These are phyloP conservation scores for Isatis tinctoria DNA, from an alignment of 345 rosid species.

Conservation along the genomic window DNA sequence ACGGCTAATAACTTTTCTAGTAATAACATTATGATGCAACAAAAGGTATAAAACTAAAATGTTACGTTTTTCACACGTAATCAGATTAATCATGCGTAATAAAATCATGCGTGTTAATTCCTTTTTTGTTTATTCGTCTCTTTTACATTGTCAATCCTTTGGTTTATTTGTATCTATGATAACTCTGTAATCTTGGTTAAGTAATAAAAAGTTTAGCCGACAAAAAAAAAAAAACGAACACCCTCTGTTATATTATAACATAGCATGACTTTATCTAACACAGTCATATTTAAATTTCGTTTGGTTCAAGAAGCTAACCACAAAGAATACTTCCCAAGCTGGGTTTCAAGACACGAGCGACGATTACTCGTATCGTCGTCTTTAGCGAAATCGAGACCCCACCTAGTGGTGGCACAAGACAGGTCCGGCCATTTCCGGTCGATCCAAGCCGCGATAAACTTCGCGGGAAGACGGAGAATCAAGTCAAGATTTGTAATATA, in stretches of 20 bases:
- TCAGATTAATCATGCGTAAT: constrained; percentile 1
- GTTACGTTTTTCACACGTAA: constrained; percentile 2
- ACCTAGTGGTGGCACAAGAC: constrained; percentile 73
- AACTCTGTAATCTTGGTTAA: too few relatives aligned
- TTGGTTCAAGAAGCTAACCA: constrained; percentile 23
- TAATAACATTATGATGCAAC: not conserved
- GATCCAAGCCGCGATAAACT: constrained; percentile 59
- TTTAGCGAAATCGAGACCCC: constrained; percentile 22
- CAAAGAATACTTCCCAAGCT: constrained; percentile 52
- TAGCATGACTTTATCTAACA: not conserved
- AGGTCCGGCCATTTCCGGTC: constrained; percentile 59
- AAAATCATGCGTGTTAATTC: too few relatives aligned
- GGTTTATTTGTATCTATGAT: too few relatives aligned
- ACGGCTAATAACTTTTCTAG: not conserved
- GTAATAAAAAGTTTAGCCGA: too few relatives aligned
- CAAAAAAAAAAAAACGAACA: too few relatives aligned
- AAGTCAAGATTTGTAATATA: constrained; percentile 65
- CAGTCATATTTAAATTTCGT: not conserved
- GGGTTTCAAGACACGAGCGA: constrained; percentile 67
- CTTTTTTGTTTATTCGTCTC: too few relatives aligned
- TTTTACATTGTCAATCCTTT: too few relatives aligned
- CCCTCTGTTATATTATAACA: not conserved
- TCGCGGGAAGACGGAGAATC: constrained; percentile 49
- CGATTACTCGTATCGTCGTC: constrained; percentile 48
- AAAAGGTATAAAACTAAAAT: not conserved